phyloP scores from a whole-genome alignment of 1,139 yeast genomes.

The Candida dubliniensis region DNA sequence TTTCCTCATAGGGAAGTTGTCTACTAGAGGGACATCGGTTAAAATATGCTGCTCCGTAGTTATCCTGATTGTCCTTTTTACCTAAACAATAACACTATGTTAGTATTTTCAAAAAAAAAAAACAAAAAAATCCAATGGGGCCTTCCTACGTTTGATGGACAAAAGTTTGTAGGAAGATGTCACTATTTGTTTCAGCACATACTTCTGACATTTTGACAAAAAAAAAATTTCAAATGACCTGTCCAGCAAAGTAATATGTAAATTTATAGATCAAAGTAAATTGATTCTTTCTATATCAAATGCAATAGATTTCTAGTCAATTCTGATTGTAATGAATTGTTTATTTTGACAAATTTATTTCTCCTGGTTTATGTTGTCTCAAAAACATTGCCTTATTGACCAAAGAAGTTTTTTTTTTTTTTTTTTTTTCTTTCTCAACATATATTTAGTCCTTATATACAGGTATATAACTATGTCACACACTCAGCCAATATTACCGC shows the following conservation, averaged over 20 bases:
- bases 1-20: constrained; percentile 93
- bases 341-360: not conserved
- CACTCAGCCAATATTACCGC: too few relatives aligned
- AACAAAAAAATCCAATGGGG: not conserved
- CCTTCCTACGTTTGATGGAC: not conserved
- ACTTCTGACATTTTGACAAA: constrained; percentile 14
- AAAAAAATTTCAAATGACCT: not conserved
- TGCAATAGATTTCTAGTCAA: not conserved
- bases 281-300: not conserved
- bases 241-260: not conserved
- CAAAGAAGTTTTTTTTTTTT: too few relatives aligned
- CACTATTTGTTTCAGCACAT: constrained; percentile 4
- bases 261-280: not conserved
- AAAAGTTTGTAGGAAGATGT: not conserved
- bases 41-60: constrained; percentile 84
- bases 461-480: too few relatives aligned
- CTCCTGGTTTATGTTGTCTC: too few relatives aligned
- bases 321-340: not conserved
- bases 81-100: constrained; percentile 30
- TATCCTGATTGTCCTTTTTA: constrained; percentile 84
- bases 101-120: constrained; percentile 12
- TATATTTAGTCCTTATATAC: too few relatives aligned
- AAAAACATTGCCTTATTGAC: too few relatives aligned
- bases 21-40: constrained; percentile 82
- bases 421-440: too few relatives aligned